Evolutionary conservation across 2,329 filamentous ascomycete genomes (phyloP), one percentile per base, ranked within the genome.

Genomic region (Mycocentrospora acerina): DNA sequence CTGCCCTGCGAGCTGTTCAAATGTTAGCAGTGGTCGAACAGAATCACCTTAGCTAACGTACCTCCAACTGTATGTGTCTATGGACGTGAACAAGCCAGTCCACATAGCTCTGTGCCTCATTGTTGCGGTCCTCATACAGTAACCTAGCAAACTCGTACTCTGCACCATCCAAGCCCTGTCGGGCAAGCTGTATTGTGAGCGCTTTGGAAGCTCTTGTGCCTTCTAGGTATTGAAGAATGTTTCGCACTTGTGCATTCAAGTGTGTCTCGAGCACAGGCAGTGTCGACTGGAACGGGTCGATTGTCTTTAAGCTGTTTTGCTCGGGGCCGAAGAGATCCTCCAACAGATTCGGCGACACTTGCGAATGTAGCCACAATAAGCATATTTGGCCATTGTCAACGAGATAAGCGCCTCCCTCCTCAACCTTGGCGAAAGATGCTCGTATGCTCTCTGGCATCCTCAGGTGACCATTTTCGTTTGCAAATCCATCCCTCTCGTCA

Each of bases 71-170:
- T 50, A 98, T 93, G 53, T 87, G 84, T 57, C 91, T 85, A 70
- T 98, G 93, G 47, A 97, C 79, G 68, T 95, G 88, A 41, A 98
- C 93, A 59, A 98, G 76, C 93, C 93, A 98, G 71, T 98, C 93
- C 24, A 97, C 93, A 69, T 97, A 98, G 64, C 88, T 95, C 71
- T 95, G 90, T 24, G 93, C 93, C 72, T 98, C 93, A 54, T 95
- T 95, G 67, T 97, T 97, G 51, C 93, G 81, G 63, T 98, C 93
- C 70, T 98, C 93, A 22, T 95, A 83, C 52, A 98, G 70, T 70
- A 94, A 75, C 36, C 90, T 77, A 7, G 93, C 93, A 73, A 97
- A 98, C 68, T 98, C 93, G 59, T 90, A 97, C 68, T 98, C 93
- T 3, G 90, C 88, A 1, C 93, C 93, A 60, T 98, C 93, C 4